Base-by-base conservation (phyloP, 768 basidiomycete species). In the Rubroboletus pulcherrimus region DNA sequence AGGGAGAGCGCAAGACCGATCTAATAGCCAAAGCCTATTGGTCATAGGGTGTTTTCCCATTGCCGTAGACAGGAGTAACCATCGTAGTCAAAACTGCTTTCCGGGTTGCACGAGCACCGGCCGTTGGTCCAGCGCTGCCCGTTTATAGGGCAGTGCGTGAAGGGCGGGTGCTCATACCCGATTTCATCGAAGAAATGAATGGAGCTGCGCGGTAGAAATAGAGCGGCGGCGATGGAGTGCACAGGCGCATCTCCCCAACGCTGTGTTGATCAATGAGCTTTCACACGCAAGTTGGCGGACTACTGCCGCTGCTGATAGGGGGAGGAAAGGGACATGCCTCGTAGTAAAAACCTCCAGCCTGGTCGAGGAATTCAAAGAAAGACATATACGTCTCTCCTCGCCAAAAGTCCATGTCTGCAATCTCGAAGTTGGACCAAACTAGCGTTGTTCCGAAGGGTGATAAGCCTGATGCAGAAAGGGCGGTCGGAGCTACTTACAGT, bases 371-470 rank as follows among this genome's bases (percentile, higher is more conserved):
- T 41, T 92, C 85, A 63, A 96, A 96, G 77, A 85, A 96, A 56
- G 87, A 83, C 59, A 77, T 78, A 69, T 97, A 97, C 0, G 87
- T 84, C 57, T 93, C 86, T 17, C 85, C 75, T 61, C 93, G 78
- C 91, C 91, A 94, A 62, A 96, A 83, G 56, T 91, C 86, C 58
- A 95, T 79, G 63, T 86, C 84, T 6, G 76, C 93, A 49, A 97
- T 95, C 71, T 97, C 93, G 60, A 97, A 96, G 72, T 95, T 97
- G 61, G 86, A 90, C 92, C 92, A 94, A 75, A 92, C 90, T 92
- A 29, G 14, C 45, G 4, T 51, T 21, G 14, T 54, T 39, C 44
- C 34, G 9, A 11, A 12, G 14, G n/a, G 7, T 38, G 26, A 48
- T 59, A 11, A 61, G 57, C 29, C 19, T 9, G 2, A 40, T 12